Conservation (phyloP, 495 filamentous ascomycete genomes). For the Oidiodendron maius region DNA sequence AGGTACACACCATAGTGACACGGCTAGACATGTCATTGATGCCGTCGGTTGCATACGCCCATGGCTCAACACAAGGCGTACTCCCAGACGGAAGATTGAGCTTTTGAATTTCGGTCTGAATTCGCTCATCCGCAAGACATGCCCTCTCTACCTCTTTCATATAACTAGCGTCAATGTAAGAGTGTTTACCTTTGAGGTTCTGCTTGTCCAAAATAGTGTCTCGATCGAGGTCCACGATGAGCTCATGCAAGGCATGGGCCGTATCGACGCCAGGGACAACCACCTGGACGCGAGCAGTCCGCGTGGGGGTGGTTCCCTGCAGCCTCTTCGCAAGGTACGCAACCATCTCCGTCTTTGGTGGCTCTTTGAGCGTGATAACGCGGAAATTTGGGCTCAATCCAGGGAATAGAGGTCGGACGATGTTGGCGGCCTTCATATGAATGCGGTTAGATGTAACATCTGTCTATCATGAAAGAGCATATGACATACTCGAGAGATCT, state of each 20-base stretch:
- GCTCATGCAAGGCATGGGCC: no score
- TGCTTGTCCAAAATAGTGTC: not conserved
- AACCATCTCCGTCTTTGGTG: not conserved
- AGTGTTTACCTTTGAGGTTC: not conserved
- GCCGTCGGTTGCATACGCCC: conserved; percentile 35
- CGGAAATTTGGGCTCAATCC: not conserved
- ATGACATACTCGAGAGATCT: not conserved
- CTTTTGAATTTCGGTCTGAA: conserved; percentile 9
- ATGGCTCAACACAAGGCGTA: conserved; percentile 29
- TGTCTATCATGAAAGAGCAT: not conserved
- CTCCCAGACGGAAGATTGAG: conserved; percentile 27
- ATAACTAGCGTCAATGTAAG: not conserved
- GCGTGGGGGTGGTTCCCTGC: no score
- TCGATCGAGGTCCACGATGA: not conserved
- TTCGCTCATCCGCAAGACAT: not conserved
- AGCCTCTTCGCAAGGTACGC: conserved; percentile 11
- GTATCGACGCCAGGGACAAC: no score
- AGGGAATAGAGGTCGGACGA: not conserved
- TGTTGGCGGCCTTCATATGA: not conserved
- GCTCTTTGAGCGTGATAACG: not conserved
- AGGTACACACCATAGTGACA: conserved; percentile 18
- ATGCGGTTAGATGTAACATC: not conserved
- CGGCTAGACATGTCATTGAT: conserved; percentile 32
- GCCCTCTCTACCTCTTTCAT: not conserved
- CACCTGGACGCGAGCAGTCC: no score